A percentile compares a stretch with the other conserved stretches of the same genome.
These are phyloP conservation scores for Cytidiella melzeri DNA, from an alignment of 768 basidiomycete genomes.

Conservation along the genomic window DNA sequence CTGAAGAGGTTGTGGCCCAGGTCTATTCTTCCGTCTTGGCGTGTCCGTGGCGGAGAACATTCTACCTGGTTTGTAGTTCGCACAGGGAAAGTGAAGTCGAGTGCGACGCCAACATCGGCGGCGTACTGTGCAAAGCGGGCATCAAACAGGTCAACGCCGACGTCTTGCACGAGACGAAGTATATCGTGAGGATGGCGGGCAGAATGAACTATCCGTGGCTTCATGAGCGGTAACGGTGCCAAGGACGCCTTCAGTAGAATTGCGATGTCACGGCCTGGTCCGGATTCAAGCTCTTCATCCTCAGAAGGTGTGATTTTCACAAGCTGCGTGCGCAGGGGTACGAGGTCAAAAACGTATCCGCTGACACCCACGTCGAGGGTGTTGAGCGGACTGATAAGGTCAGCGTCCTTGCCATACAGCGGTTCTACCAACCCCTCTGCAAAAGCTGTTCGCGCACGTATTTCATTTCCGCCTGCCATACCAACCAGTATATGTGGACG, in stretches of 20 bases:
- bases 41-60: conserved; percentile 6
- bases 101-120: conserved; percentile 63
- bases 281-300: neutral
- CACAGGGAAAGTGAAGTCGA: conserved; percentile 74
- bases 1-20: conserved; percentile 76
- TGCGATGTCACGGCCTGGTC: neutral
- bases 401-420: conserved; percentile 50
- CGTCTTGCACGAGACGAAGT: conserved; percentile 51
- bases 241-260: conserved; percentile 57
- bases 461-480: conserved; percentile 56
- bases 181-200: conserved; percentile 68
- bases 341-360: conserved; percentile 70
- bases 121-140: conserved; percentile 63
- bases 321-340: conserved; percentile 30
- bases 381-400: conserved; percentile 41
- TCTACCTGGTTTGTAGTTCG: conserved; percentile 9
- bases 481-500: conserved; percentile 49
- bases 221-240: conserved; percentile 39
- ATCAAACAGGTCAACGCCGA: conserved; percentile 77
- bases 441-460: conserved; percentile 59
- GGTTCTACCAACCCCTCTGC: conserved; percentile 49
- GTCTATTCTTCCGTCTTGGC: conserved; percentile 27
- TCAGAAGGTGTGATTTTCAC: neutral
- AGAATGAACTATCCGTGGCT: conserved; percentile 57
- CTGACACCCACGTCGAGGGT: conserved; percentile 61